Evolutionary conservation across 345 rosid genomes (phyloP), one percentile per base, ranked within the genome.

Genomic region (Gossypium sturtianum): DNA sequence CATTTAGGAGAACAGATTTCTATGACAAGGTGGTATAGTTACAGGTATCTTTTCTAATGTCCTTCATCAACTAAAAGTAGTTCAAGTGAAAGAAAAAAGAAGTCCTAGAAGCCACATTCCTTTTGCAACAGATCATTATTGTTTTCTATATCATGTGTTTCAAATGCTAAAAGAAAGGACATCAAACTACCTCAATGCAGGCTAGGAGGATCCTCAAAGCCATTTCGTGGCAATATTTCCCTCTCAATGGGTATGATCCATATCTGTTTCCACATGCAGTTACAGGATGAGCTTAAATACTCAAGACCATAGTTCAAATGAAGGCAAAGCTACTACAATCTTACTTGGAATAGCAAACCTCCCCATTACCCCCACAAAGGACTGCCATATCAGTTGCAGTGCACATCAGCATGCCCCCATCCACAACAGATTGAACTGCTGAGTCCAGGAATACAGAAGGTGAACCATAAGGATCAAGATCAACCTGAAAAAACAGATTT

Each of bases 341-440:
- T 89, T 93, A 96, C 99, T 96, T 96, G 85, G 99, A 91, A 87
- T 91, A 96, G 92, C 98, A 96, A 82, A 90, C 99, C 86, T 96
- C 99, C 11, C 97, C 97, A 71, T 93, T 96, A 71, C 93, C 93
- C 76, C 98, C 99, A 83, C 99, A 96, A 12, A 96, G 90, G 75
- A 96, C 99, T 23, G 99, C 99, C 98, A 96, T 88, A 80, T 96
- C 99, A 64, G 99, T 96, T 72, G 98, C 99, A 59, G 99, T 96
- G 80, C 99, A 96, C 97, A 96, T 89, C 73, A 96, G 83, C 83
- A 96, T 62, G 79, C 98, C 99, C 71, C 98, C 99, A 86, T 96
- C 98, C 60, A 77, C 90, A 82, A 91, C 98, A 61, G 93, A 91
- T 69, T 96, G 99, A 75, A 96, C 89, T 49, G 99, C 98, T 57